Base-by-base conservation (phyloP, 495 filamentous ascomycete genomes). In the Xylaria acuta region DNA sequence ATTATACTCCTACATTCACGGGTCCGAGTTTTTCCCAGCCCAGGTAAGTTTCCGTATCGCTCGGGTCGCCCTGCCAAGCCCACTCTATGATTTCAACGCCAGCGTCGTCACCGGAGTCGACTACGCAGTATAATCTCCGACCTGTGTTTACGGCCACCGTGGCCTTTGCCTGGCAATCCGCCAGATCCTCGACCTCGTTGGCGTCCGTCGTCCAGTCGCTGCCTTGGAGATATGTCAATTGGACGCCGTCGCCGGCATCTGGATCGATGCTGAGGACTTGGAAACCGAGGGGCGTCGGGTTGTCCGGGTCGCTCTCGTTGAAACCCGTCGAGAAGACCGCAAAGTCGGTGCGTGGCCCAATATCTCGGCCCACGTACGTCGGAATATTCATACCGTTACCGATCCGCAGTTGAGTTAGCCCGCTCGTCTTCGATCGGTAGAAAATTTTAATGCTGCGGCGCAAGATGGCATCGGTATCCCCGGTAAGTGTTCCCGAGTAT, bases 271-370 rank as follows among this genome's bases (percentile, higher is more conserved):
- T 78, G 8, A 79, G 69, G 5, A 79, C 74, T 38, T 79, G 77
- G 69, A 79, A 78, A n/a, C 77, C 76, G 4, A 78, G 47, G 18
- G 74, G 74, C 3, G 75, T 72, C 40, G 71, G 43, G 70, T 73
- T 76, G 60, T 64, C 34, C 51, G 72, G 58, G 30, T 72, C 30
- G 18, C 72, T 75, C 73, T 79, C 77, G 62, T 79, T 79, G 60
- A 69, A 78, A 4, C 75, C 77, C 0, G 76, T 78, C 49, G 77
- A 76, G 71, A 79, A 79, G 45, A 74, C 77, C n/a, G 76, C 74
- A 18, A 79, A 75, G 2, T 69, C 63, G 40, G 77, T 75, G 7
- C 18, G 40, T 2, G 75, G 71, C 1, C 77, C 77, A n/a, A 79
- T 70, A 22, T 73, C 64, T 2, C 76, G 72, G 0, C 77, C 77